Evolutionary conservation across 2,329 filamentous ascomycete species (phyloP).

Genomic region (Eutypella sp.): DNA sequence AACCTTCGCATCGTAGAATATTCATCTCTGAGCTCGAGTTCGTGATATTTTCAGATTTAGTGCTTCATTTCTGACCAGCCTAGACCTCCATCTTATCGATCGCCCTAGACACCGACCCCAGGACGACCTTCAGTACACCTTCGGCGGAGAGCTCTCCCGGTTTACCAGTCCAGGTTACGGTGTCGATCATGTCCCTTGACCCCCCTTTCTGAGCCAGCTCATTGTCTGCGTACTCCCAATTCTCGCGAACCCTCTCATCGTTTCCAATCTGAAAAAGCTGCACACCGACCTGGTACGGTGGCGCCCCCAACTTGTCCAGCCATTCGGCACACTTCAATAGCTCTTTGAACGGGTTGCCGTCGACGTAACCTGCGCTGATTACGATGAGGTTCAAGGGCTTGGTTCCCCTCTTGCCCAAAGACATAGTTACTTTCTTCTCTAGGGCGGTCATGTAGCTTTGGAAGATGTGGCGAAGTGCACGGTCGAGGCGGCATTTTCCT

Average conservation of each 20-base stretch:
- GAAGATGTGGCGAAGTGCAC: slow-evolving; percentile 13
- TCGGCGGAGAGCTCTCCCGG: slow-evolving; percentile 47
- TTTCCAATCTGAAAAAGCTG: slow-evolving; percentile 73
- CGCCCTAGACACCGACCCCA: slow-evolving; percentile 48
- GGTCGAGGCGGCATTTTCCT: slow-evolving; percentile 15
- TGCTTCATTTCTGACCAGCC: background rate
- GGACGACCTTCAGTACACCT: slow-evolving; percentile 60
- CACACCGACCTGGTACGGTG: slow-evolving; percentile 65
- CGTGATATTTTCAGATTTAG: background rate
- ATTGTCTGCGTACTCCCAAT: slow-evolving; percentile 60
- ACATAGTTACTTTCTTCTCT: background rate
- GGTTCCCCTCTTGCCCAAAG: background rate
- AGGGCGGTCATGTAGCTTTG: slow-evolving; percentile 14
- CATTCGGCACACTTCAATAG: slow-evolving; percentile 56
- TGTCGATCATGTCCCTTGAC: slow-evolving; percentile 69
- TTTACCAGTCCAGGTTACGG: slow-evolving; percentile 52
- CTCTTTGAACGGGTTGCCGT: slow-evolving; percentile 58
- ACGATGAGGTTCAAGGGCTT: slow-evolving; percentile 70
- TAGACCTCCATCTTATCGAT: slow-evolving; percentile 16
- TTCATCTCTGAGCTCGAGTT: too few relatives aligned
- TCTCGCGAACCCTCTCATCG: slow-evolving; percentile 49
- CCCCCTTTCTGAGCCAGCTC: slow-evolving; percentile 43
- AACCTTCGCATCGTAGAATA: too few relatives aligned
- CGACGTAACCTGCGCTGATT: slow-evolving; percentile 65
- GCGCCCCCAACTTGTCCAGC: slow-evolving; percentile 55